Evolutionary conservation across 148 eudicot genomes (phyloP).

Genomic region (Polygonum aviculare): DNA sequence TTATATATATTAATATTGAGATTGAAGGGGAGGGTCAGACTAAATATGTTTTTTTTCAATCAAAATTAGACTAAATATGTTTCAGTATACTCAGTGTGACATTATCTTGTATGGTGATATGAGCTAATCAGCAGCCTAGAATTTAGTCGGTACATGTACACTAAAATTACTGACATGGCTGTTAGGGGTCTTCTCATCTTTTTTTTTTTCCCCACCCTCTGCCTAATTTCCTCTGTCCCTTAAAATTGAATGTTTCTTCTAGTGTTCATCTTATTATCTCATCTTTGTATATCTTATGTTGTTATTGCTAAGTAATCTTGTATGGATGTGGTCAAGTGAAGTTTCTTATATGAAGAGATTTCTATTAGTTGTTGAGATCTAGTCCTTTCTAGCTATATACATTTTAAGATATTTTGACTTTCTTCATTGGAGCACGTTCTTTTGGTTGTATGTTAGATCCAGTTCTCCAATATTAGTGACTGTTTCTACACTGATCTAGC

Average conservation of each 20-base stretch:
- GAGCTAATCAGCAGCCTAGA: background rate
- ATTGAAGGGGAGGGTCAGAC: background rate
- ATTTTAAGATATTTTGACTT: background rate
- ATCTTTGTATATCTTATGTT: background rate
- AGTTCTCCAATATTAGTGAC: background rate
- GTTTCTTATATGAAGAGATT: background rate
- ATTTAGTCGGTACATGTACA: background rate
- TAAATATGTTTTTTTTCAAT: background rate
- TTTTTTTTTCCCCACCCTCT: background rate
- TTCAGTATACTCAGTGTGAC: background rate
- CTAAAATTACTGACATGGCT: background rate
- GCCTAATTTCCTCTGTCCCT: background rate
- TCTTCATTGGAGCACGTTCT: background rate
- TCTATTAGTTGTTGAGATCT: background rate
- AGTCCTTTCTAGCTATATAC: background rate
- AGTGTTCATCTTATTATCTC: background rate
- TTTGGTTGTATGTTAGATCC: background rate
- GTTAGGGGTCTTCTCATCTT: background rate
- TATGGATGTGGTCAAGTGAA: background rate
- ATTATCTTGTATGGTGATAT: background rate
- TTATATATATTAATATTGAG: background rate
- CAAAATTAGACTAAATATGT: background rate
- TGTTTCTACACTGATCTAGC: background rate
- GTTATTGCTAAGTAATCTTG: background rate
- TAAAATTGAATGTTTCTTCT: background rate